phyloP scores from a whole-genome alignment of 2,329 filamentous ascomycete genomes.

The Pezicula neosporulosa region DNA sequence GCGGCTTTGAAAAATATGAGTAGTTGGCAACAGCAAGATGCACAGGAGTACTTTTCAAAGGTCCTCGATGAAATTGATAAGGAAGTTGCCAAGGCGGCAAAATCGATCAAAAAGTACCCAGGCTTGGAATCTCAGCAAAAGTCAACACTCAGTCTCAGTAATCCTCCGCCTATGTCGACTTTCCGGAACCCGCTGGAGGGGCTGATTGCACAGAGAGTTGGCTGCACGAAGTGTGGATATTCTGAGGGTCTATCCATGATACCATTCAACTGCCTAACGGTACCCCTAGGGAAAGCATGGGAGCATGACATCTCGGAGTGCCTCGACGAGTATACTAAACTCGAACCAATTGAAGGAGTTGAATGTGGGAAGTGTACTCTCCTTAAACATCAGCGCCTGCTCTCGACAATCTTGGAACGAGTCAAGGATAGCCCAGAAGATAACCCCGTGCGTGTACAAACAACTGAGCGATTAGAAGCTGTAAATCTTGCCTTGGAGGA shows the following conservation, averaged over 20 bases:
- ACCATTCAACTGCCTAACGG: conserved; percentile 89
- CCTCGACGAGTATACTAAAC: conserved; percentile 77
- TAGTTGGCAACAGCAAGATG: conserved; percentile 95
- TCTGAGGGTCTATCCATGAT: conserved; percentile 87
- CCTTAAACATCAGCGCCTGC: conserved; percentile 47
- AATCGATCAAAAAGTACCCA: conserved; percentile 9
- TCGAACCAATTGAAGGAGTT: conserved; percentile 85
- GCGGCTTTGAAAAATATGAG: conserved; percentile 84
- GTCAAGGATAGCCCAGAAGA: conserved; percentile 26
- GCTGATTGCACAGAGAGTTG: conserved; percentile 80
- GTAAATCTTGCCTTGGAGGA: conserved; percentile 72
- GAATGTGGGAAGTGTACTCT: conserved; percentile 91
- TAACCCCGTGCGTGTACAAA: conserved; percentile 25
- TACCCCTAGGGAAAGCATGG: conserved; percentile 67
- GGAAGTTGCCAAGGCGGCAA: conserved; percentile 56
- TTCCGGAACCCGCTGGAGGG: conserved; percentile 81
- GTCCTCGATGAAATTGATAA: conserved; percentile 82
- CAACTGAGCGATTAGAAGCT: conserved; percentile 54
- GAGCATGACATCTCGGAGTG: conserved; percentile 72
- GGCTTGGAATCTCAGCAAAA: conserved; percentile 21
- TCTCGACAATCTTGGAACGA: conserved; percentile 44
- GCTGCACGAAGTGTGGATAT: conserved; percentile 80
- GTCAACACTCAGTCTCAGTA: neutral
- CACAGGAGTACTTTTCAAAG: conserved; percentile 94
- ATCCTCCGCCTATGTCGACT: conserved; percentile 11